These are phyloP conservation scores for Trichoderma breve DNA, from an alignment of 2,329 filamentous ascomycete species.

Conservation along the genomic window DNA sequence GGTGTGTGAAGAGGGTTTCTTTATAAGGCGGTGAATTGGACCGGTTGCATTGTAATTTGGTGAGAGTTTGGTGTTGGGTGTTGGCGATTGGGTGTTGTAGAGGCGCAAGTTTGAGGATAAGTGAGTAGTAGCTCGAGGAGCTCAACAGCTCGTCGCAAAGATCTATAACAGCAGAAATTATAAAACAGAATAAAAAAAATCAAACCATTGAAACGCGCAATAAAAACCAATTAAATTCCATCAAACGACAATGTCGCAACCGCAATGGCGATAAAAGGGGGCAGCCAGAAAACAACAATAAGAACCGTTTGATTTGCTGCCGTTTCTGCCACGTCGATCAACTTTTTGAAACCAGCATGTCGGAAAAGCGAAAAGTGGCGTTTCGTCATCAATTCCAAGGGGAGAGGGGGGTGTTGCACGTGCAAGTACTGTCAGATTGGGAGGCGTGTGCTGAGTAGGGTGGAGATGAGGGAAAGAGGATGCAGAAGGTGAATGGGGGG, in stretches of 20 bases:
- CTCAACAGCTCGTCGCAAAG: background rate
- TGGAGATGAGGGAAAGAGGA: background rate
- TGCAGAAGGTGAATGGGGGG: background rate
- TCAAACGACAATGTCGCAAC: background rate
- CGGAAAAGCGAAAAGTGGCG: constrained; percentile 11
- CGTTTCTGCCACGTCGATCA: constrained; percentile 16
- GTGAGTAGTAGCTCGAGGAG: background rate
- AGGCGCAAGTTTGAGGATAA: background rate
- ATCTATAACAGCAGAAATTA: background rate
- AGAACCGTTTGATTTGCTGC: background rate
- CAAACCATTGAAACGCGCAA: background rate
- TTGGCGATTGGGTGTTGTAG: background rate
- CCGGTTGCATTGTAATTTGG: background rate
- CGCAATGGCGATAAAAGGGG: background rate
- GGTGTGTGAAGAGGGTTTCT: background rate
- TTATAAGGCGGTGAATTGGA: background rate
- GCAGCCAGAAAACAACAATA: background rate
- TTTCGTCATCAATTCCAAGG: constrained; percentile 15
- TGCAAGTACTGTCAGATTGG: background rate
- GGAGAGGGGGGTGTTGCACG: background rate
- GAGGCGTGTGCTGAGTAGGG: background rate
- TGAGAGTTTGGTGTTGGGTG: background rate
- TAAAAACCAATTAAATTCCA: background rate
- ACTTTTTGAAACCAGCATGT: background rate
- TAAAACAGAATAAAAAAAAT: background rate